A percentile compares a stretch with the other conserved stretches of the same genome.
Evolutionary conservation across 1,284 basidiomycete genomes (phyloP).

Genomic region (Sparassis latifolia): DNA sequence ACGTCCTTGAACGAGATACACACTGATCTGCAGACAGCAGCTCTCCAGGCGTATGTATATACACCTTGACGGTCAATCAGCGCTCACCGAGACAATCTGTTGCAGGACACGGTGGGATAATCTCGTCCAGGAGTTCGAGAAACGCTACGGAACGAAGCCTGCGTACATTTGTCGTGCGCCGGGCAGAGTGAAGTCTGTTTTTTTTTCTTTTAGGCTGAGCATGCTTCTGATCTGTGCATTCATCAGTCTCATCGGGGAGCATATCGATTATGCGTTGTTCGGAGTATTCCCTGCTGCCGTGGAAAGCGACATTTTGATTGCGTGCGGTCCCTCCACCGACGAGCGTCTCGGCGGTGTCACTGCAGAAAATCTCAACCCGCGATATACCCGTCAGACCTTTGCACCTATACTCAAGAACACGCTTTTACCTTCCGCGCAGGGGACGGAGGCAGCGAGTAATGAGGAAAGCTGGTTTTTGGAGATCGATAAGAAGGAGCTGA

Average conservation of each 20-base stretch:
- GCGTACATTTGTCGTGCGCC: slow-evolving; percentile 75
- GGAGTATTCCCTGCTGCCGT: slow-evolving; percentile 81
- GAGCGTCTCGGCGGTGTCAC: slow-evolving; percentile 35
- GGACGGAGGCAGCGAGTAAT: slow-evolving; percentile 32
- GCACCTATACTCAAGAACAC: slow-evolving; percentile 34
- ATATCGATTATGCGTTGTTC: slow-evolving; percentile 82
- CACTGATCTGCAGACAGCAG: slow-evolving; percentile 44
- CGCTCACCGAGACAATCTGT: background rate
- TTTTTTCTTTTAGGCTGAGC: slow-evolving; percentile 17
- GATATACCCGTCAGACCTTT: slow-evolving; percentile 54
- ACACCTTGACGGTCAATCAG: background rate
- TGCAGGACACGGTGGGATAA: slow-evolving; percentile 55
- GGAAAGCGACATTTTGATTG: slow-evolving; percentile 82
- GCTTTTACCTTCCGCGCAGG: slow-evolving; percentile 17
- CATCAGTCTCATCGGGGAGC: slow-evolving; percentile 54
- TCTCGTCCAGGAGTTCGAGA: slow-evolving; percentile 57
- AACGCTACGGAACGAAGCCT: slow-evolving; percentile 60
- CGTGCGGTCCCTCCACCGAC: slow-evolving; percentile 50
- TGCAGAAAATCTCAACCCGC: slow-evolving; percentile 59
- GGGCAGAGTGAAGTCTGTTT: slow-evolving; percentile 71
- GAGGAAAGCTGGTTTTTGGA: slow-evolving; percentile 63
- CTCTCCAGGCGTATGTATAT: slow-evolving; percentile 47
- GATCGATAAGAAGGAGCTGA: slow-evolving; percentile 61
- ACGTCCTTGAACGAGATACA: slow-evolving; percentile 57
- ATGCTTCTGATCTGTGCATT: background rate